Evolutionary conservation across 2,329 filamentous ascomycete species (phyloP).

Genomic region (Neonectria coccinea): DNA sequence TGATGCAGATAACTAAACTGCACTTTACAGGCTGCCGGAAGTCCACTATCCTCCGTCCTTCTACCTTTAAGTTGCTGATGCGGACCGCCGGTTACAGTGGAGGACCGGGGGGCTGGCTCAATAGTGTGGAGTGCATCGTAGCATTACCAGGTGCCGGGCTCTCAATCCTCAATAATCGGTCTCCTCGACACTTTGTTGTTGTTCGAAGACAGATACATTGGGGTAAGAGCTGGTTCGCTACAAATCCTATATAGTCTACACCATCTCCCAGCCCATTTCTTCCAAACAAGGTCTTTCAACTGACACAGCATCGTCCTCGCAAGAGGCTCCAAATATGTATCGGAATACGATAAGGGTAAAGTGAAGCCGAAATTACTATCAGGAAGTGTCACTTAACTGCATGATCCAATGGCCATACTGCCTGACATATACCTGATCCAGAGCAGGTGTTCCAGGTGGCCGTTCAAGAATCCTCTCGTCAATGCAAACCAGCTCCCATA

Average conservation of each 20-base stretch:
- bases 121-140: not conserved
- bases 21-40: slow-evolving; percentile 19
- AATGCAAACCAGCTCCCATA: not conserved
- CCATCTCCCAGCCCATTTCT: not conserved
- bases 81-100: not conserved
- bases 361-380: not conserved
- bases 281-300: not conserved
- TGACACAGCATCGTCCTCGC: not conserved
- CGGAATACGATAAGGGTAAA: not conserved
- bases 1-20: slow-evolving; percentile 23
- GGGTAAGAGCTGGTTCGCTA: too few relatives aligned
- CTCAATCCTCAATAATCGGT: not conserved
- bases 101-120: slow-evolving; percentile 7
- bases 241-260: too few relatives aligned
- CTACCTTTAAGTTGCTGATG: slow-evolving; percentile 1
- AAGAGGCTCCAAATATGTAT: not conserved
- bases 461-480: not conserved
- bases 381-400: not conserved
- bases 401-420: not conserved
- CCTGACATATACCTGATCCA: not conserved
- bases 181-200: not conserved
- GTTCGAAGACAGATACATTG: not conserved
- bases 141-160: not conserved
- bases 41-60: slow-evolving; percentile 11
- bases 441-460: not conserved